Percentiles rank a stretch among this genome's conserved stretches.
These are phyloP conservation scores for Boeremia exigua DNA, from an alignment of 2,329 filamentous ascomycete genomes.

Conservation along the genomic window DNA sequence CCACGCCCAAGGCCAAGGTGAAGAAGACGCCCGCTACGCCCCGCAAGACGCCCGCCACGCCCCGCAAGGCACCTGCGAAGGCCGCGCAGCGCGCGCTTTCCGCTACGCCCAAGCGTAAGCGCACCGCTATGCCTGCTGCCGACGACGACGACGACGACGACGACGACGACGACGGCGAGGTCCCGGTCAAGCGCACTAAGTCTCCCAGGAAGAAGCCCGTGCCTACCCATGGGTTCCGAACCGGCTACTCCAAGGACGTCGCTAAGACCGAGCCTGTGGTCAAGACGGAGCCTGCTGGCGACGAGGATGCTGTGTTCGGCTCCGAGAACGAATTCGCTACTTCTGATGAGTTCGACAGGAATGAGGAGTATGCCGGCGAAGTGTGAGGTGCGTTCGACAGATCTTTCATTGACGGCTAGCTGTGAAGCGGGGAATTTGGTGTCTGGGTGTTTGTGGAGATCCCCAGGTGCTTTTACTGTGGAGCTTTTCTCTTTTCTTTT, in stretches of 20 bases:
- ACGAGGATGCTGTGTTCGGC: neutral
- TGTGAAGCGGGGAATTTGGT: too few species aligned
- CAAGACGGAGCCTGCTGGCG: neutral
- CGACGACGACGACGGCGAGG: neutral
- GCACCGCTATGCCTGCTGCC: slow-evolving; percentile 3
- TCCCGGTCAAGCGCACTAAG: neutral
- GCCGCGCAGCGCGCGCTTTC: too few species aligned
- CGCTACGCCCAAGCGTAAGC: slow-evolving; percentile 36
- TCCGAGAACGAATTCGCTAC: neutral
- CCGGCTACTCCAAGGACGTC: neutral
- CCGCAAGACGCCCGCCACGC: slow-evolving; percentile 6
- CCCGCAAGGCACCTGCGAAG: slow-evolving; percentile 14
- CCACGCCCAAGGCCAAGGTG: too few species aligned
- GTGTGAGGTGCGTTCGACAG: too few species aligned
- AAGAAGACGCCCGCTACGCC: too few species aligned
- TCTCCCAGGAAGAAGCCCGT: neutral
- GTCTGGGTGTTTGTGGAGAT: too few species aligned
- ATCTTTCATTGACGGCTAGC: too few species aligned
- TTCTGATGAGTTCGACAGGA: neutral
- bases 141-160: neutral
- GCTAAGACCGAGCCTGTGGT: neutral
- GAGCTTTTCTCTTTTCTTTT: too few species aligned
- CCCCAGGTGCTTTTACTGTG: too few species aligned
- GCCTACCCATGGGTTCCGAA: slow-evolving; percentile 2
- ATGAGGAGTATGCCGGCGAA: neutral